Evolutionary conservation across 2,329 filamentous ascomycete genomes (phyloP).

Genomic region (Ophiostoma triangulosporum): DNA sequence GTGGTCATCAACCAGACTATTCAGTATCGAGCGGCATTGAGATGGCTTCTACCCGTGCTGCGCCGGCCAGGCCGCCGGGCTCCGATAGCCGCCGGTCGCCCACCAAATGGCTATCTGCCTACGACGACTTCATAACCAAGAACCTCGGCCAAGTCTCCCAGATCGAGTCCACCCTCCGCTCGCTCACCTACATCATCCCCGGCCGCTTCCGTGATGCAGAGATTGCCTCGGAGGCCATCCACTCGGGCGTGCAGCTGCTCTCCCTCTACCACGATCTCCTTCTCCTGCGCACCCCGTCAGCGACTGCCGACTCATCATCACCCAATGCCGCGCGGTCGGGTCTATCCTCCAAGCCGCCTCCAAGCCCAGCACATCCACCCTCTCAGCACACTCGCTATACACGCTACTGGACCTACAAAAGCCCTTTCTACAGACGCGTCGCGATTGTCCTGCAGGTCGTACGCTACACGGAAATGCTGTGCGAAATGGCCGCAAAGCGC

Average conservation of each 20-base stretch:
- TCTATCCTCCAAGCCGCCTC: conserved; percentile 23
- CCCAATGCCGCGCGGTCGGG: conserved; percentile 28
- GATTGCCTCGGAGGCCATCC: conserved; percentile 82
- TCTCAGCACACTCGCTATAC: conserved; percentile 49
- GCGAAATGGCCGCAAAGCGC: conserved; percentile 91
- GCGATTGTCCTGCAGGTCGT: conserved; percentile 78
- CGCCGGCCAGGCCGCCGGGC: neutral
- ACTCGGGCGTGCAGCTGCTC: conserved; percentile 78
- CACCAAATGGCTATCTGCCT: conserved; percentile 54
- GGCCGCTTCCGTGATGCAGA: conserved; percentile 86
- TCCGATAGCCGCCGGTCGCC: conserved; percentile 26
- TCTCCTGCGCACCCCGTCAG: conserved; percentile 38
- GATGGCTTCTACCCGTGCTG: neutral
- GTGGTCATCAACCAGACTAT: neutral
- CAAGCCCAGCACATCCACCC: conserved; percentile 6
- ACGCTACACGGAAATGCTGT: conserved; percentile 88
- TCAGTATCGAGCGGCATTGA: too few relatives aligned
- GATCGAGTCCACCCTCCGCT: conserved; percentile 85
- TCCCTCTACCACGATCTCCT: conserved; percentile 88
- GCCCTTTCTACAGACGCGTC: conserved; percentile 62
- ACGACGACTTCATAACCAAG: conserved; percentile 85
- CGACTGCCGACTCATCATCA: neutral
- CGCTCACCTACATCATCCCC: conserved; percentile 90
- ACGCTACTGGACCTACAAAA: conserved; percentile 49
- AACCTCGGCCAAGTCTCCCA: conserved; percentile 89